Percentiles rank a stretch among this genome's conserved stretches.
Conservation (phyloP, 345 rosid genomes). For the Raphanus raphanistrum region DNA sequence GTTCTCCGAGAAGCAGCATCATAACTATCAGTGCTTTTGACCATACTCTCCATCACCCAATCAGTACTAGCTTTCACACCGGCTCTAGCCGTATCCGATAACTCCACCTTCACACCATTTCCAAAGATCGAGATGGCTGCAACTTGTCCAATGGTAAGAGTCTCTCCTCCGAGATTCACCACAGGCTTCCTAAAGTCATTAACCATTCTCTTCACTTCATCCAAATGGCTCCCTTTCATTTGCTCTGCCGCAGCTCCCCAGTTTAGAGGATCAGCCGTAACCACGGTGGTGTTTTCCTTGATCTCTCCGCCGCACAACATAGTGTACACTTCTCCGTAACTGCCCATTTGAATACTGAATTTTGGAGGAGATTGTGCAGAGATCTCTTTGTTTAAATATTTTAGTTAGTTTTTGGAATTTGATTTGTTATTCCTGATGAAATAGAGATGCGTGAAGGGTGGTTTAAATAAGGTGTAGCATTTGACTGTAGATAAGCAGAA, state of each 20-base stretch:
- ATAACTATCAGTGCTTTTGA: constrained; percentile 62
- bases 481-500: too few relatives aligned
- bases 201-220: constrained; percentile 78
- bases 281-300: constrained; percentile 6
- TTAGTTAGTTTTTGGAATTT: too few relatives aligned
- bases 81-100: constrained; percentile 52
- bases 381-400: too few relatives aligned
- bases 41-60: constrained; percentile 81
- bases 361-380: too few relatives aligned
- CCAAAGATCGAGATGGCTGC: constrained; percentile 47
- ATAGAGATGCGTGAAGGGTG: too few relatives aligned
- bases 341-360: constrained; percentile 21
- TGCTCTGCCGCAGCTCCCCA: constrained; percentile 74
- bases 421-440: too few relatives aligned
- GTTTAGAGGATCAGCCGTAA: constrained; percentile 55
- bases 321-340: constrained; percentile 10
- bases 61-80: constrained; percentile 71
- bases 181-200: constrained; percentile 57
- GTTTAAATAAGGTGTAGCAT: too few relatives aligned
- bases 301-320: constrained; percentile 34
- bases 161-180: constrained; percentile 68
- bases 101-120: constrained; percentile 47
- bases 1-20: constrained; percentile 74
- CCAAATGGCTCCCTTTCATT: constrained; percentile 77
- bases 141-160: constrained; percentile 74